A percentile compares a stretch with the other conserved stretches of the same genome.
Conservation (phyloP, 441 rosid genomes). For the Syzygium syzygioides region DNA sequence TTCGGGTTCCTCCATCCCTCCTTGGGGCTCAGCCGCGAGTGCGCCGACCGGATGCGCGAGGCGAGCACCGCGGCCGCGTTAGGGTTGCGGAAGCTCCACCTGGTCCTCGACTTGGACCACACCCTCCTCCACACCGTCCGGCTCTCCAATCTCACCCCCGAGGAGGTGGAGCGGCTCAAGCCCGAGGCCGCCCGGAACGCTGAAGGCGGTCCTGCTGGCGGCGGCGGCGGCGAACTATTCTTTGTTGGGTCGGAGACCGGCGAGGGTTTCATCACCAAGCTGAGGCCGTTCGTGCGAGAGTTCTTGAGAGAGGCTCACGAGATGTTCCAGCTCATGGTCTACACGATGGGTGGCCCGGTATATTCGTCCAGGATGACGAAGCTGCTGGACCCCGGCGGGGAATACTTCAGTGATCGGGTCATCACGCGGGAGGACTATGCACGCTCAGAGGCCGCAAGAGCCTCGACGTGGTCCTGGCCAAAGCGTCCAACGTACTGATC, state of each 20-base stretch:
- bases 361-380: neutral
- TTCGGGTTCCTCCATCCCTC: neutral
- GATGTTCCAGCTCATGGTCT: neutral
- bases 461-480: neutral
- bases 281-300: neutral
- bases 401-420: neutral
- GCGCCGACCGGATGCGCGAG: neutral
- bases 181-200: neutral
- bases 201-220: neutral
- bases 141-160: neutral
- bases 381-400: neutral
- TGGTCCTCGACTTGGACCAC: conserved; percentile 8
- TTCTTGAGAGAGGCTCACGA: neutral
- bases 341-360: neutral
- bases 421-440: neutral
- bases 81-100: neutral
- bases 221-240: neutral
- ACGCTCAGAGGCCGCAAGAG: neutral
- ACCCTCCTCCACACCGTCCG: neutral
- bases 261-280: neutral
- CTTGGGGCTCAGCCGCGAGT: neutral
- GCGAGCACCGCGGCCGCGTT: neutral
- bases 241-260: neutral
- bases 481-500: neutral
- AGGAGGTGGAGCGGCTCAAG: neutral